These are phyloP conservation scores for Xylariales sp. DNA, from an alignment of 2,329 filamentous ascomycete species.

Conservation along the genomic window DNA sequence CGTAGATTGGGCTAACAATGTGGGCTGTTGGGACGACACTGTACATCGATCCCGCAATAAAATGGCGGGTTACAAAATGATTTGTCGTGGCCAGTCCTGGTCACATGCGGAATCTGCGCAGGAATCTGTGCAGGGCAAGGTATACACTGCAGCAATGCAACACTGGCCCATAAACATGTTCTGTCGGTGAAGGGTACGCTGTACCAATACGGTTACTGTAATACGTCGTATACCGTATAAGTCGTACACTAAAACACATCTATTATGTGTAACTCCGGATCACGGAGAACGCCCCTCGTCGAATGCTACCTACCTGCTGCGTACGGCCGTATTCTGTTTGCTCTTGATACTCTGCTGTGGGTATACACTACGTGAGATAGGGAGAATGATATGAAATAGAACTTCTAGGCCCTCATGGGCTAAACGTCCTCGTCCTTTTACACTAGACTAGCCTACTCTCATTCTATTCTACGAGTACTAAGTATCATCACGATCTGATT, in stretches of 20 bases:
- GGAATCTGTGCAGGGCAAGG: background rate
- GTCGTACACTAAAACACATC: background rate
- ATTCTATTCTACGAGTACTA: no score
- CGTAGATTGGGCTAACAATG: background rate
- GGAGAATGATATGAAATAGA: background rate
- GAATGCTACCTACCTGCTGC: no score
- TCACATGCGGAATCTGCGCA: background rate
- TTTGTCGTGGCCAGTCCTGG: background rate
- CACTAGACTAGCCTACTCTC: background rate
- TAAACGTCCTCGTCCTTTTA: background rate
- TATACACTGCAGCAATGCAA: slow-evolving; percentile 7
- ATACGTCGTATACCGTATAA: background rate
- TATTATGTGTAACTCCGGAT: background rate
- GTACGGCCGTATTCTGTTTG: no score
- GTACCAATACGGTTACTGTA: background rate
- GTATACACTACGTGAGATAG: no score
- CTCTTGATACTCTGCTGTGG: no score
- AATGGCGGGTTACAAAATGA: background rate
- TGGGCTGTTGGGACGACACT: background rate
- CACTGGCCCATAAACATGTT: background rate
- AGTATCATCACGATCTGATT: no score
- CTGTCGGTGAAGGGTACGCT: slow-evolving; percentile 8
- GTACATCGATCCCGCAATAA: slow-evolving; percentile 5
- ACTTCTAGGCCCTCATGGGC: background rate
- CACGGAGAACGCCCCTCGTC: background rate